phyloP scores from a whole-genome alignment of 2,329 filamentous ascomycete genomes.

The Tolypocladium sp. region DNA sequence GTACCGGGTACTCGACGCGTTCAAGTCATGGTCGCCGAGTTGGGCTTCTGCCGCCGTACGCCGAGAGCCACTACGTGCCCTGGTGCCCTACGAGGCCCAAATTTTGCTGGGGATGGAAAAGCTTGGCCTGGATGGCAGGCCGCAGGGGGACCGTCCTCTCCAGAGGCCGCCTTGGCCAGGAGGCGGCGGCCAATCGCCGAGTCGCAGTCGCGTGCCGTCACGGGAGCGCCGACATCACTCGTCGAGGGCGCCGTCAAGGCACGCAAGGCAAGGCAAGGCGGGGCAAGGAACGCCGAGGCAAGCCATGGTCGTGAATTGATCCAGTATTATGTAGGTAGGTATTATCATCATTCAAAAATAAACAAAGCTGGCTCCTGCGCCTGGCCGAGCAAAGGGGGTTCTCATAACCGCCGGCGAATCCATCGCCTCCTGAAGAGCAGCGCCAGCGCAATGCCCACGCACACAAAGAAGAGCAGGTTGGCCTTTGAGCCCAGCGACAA shows the following conservation, averaged over 20 bases:
- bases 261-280: background rate
- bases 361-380: background rate
- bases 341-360: background rate
- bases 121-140: background rate
- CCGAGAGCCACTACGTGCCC: background rate
- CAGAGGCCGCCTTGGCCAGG: background rate
- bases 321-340: background rate
- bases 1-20: background rate
- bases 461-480: constrained; percentile 10
- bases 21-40: background rate
- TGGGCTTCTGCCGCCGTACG: background rate
- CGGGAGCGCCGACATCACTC: too few relatives aligned
- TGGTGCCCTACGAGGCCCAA: background rate
- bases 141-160: too few relatives aligned
- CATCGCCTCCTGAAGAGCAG: constrained; percentile 9
- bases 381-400: background rate
- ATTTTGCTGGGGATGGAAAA: background rate
- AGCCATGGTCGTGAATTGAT: background rate
- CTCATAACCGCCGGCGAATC: constrained; percentile 9
- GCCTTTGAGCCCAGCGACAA: constrained; percentile 7
- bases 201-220: background rate
- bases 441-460: constrained; percentile 9
- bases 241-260: background rate
- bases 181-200: background rate
- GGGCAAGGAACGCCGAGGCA: too few relatives aligned